Evolutionary conservation across 768 basidiomycete species (phyloP), one percentile per base, ranked within the genome.

Genomic region (Hygrophorus russula): DNA sequence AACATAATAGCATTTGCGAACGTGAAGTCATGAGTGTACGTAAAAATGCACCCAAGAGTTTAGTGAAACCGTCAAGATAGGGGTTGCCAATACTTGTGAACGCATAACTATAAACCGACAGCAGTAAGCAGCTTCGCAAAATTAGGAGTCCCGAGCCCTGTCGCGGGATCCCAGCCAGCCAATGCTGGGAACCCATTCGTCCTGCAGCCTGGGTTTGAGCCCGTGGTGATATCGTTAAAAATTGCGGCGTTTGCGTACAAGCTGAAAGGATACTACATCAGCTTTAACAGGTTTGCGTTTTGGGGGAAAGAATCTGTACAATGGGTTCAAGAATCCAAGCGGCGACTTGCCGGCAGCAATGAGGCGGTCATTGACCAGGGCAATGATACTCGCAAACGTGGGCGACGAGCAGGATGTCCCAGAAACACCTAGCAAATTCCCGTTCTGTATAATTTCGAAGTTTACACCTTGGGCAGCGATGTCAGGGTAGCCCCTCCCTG

Each of bases 341-440:
- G 67, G 27, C 2, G 54, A 30, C 45, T 61, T 61, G 0, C 63
- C 62, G 0, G 54, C 59, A 1, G 51, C 58, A 12, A 70, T 42
- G n/a, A 67, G 63, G 0, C 61, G 59, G 38, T 75, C 71, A 34
- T 75, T 73, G 31, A 76, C 50, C 50, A 75, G 62, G 0, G 69
- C 56, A 24, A 75, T 56, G 41, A 75, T 56, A 36, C 63, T 63
- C 0, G 73, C 66, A 44, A 78, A 70, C 1, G 68, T 31, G 9
- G 48, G 44, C 32, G 46, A 41, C 38, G 42, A 39, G 41, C 20
- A 29, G 15, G 45, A 18, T 5, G 41, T 78, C 30, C 71, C 71
- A 1, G 46, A 57, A 19, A 65, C 55, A 2, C 27, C 15, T 1
- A 38, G 6, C 13, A 45, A 36, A 44, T 32, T 72, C 31, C 71